Evolutionary conservation across 768 basidiomycete species (phyloP), one percentile per base, ranked within the genome.

Genomic region (Rhodosporidiobolus sp.): DNA sequence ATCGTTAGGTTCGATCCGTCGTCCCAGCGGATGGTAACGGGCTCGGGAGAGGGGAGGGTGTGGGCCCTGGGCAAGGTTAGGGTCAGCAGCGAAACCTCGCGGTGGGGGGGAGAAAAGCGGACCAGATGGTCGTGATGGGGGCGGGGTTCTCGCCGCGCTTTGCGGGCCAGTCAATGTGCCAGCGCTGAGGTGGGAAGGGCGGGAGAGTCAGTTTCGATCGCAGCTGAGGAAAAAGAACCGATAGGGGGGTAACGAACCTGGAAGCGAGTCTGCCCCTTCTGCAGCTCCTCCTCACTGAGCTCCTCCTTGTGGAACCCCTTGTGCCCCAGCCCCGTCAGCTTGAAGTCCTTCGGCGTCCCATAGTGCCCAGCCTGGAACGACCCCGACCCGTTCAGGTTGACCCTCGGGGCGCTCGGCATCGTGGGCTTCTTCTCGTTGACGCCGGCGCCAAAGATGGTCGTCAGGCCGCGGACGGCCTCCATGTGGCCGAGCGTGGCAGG

Each of bases 371-470:
- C 65, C 24, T 57, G 30, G 46, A 57, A 65, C 4, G 10, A 35
- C 4, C 65, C 65, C 2, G 16, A 20, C 32, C 65, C 65, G 65
- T 65, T 65, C n/a, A 65, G 19, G 55, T 65, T 65, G 55, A 65
- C 46, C 14, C 57, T 28, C 8, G 32, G 54, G 0, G 30, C 65
- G 3, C 22, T 26, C 8, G 50, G 24, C 28, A 63, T 4, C 1
- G 16, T 43, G 4, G 38, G 54, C 56, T 49, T 57, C 8, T 4
- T 19, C 26, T 65, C 63, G 5, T 6, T 55, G 24, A 30, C 24
- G 10, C 53, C 53, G 6, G 35, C 34, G 43, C 63, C 54, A 26
- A 65, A 53, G 28, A 55, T 43, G 17, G 63, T 56, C 38, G 38
- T 34, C 14, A 45, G 12, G 4, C 49, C 38, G 43, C 34, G n/a